A percentile compares a stretch with the other conserved stretches of the same genome.
phyloP scores from a whole-genome alignment of 768 basidiomycete species.

The Dendrothele bispora region DNA sequence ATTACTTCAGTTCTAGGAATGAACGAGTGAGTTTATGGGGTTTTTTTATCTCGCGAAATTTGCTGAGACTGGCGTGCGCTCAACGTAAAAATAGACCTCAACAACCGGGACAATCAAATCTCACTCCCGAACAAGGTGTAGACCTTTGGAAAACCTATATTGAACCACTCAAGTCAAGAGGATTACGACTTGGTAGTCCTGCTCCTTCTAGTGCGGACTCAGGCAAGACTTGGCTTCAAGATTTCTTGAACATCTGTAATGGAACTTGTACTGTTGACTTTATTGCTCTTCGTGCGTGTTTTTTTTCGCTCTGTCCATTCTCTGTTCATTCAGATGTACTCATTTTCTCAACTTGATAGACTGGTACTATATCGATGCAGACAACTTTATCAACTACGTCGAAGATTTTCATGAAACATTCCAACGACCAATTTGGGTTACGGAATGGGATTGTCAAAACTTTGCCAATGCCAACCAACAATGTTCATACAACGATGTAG shows the following conservation, averaged over 20 bases:
- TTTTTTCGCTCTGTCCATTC: background rate
- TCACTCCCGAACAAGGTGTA: conserved; percentile 48
- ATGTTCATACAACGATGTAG: conserved; percentile 45
- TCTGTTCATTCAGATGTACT: background rate
- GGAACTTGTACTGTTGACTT: conserved; percentile 57
- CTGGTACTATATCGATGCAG: conserved; percentile 55
- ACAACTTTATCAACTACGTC: conserved; percentile 45
- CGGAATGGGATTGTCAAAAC: conserved; percentile 62
- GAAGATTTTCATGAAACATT: conserved; percentile 52
- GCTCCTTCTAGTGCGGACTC: conserved; percentile 51
- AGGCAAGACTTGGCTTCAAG: conserved; percentile 54
- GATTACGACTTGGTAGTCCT: conserved; percentile 52
- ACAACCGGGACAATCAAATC: conserved; percentile 46
- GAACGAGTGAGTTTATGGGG: conserved; percentile 52
- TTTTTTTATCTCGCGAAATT: background rate
- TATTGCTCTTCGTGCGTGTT: conserved; percentile 48
- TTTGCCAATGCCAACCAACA: conserved; percentile 37
- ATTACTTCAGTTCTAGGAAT: conserved; percentile 49
- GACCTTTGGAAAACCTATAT: conserved; percentile 51
- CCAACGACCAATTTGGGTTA: conserved; percentile 55
- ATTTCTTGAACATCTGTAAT: conserved; percentile 49
- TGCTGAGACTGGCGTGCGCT: background rate
- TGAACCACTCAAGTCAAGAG: conserved; percentile 46
- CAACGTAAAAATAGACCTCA: conserved; percentile 22
- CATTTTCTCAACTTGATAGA: conserved; percentile 29